Evolutionary conservation across 371 early-diverging fungal species (phyloP), one percentile per base, ranked within the genome.

Genomic region (Rhizopus stolonifer): DNA sequence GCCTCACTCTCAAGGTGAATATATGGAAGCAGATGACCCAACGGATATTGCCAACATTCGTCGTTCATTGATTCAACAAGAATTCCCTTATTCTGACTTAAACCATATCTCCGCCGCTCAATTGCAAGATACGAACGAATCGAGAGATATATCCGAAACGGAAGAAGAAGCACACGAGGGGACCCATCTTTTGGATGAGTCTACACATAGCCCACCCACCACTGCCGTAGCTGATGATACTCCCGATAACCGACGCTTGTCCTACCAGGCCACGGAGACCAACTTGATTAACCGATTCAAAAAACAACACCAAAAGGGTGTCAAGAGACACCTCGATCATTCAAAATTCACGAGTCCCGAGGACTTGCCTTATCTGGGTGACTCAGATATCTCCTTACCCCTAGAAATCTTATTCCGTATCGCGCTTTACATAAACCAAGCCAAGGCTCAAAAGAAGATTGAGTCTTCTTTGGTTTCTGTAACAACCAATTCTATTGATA

Each of bases 381-480:
- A 69, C 23, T 74, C 78, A 3, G 74, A 75, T 44, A 59, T 82
- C 50, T 74, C 82, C 1, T 56, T 86, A 25, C 86, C 86, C 18
- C 46, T 83, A 10, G 82, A 83, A 58, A 82, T 86, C 36, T 48
- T 79, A 15, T 80, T 72, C 54, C 73, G 79, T 22, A 54, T 86
- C 10, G 74, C 78, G 11, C 58, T 76, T 4, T 84, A 78, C 56
- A 67, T 83, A 26, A 70, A 70, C 48, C 70, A 74, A 46, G 69
- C 72, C 38, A 74, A 73, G 45, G 65, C 62, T 5, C 67, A 63
- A 21, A 66, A 70, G 0, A 65, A 70, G 52, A 81, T 82, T 38
- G 83, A 84, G 45, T 70, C 76, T 18, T 65, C 72, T 2, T 65
- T 78, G 31, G 78, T 74, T 19, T 77, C 72, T 4, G 67, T 66